Base-by-base conservation (phyloP, 78 protist genomes). In the slime mould (Dictyostelium discoideum) region DNA sequence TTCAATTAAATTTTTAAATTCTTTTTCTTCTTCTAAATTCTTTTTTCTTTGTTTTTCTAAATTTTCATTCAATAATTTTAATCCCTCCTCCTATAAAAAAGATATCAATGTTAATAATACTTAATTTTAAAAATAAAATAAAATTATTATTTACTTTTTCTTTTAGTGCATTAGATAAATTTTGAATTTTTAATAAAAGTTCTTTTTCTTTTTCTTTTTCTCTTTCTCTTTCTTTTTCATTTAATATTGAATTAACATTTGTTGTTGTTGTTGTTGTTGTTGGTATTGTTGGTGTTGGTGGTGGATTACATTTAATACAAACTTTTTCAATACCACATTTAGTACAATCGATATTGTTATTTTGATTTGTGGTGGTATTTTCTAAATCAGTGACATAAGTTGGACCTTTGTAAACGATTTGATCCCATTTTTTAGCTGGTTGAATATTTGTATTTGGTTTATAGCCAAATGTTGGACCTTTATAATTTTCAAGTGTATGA, bases 401-500 rank as follows among this genome's bases (percentile, higher is more conserved):
- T 9, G 93, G 93, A 10, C 39, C 87, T n/a, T 24, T n/a, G 16
- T 48, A 40, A 44, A 65, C 82, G 5, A 88, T 80, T 46, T 79
- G 86, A 22, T 78, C 93, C 93, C 93, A 88, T 67, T 88, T 88
- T 79, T 88, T 88, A 5, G 86, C 93, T 0, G 93, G 86, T 65
- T 85, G 86, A 16, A 24, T 37, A 37, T 74, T 74, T 40, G n/a
- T 22, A 32, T 67, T n/a, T 78, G 93, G 86, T 80, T 88, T 88
- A 10, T n/a, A 13, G 9, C 93, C 93, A 80, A 88, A 88, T 2
- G 83, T 26, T 22, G 93, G 93, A n/a, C 93, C 93, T 44, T 88
- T 88, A 39, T 88, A 88, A 3, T 83, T 86, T 3, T 85, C 82
- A 11, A 26, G 32, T 8, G 24, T 80, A 37, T 88, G 93, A 5